These are phyloP conservation scores for Arthrobotrys iridis DNA, from an alignment of 2,329 filamentous ascomycete species.

Conservation along the genomic window DNA sequence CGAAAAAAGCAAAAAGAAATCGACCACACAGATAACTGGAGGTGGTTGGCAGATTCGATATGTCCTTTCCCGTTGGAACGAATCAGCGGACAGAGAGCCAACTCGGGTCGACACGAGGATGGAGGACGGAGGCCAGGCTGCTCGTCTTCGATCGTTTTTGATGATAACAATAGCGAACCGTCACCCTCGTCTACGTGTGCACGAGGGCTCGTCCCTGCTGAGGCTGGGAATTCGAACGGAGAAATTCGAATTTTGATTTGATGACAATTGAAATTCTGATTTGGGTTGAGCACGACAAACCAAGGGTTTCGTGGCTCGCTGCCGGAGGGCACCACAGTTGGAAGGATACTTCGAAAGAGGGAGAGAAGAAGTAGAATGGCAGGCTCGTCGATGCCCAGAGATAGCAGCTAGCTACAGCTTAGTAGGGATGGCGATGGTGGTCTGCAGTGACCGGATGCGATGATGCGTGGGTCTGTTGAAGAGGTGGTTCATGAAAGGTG, in stretches of 20 bases:
- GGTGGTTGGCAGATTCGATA: slow-evolving; percentile 41
- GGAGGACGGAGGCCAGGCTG: not conserved
- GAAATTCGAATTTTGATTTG: slow-evolving; percentile 32
- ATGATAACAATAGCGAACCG: slow-evolving; percentile 4
- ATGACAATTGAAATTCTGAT: slow-evolving; percentile 22
- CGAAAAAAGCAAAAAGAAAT: slow-evolving; percentile 37
- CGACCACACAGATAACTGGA: slow-evolving; percentile 24
- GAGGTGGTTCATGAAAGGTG: slow-evolving; percentile 20
- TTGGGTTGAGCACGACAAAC: slow-evolving; percentile 21
- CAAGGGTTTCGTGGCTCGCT: slow-evolving; percentile 5
- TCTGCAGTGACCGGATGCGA: not conserved
- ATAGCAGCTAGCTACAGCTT: too few relatives aligned
- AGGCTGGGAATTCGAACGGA: slow-evolving; percentile 38
- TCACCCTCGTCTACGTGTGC: not conserved
- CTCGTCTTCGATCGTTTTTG: not conserved
- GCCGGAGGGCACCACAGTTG: not conserved
- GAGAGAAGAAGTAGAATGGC: not conserved
- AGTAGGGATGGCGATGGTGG: not conserved
- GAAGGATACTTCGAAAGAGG: not conserved
- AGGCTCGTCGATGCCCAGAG: not conserved
- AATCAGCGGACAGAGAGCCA: not conserved
- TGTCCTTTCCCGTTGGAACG: slow-evolving; percentile 27
- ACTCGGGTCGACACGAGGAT: slow-evolving; percentile 8
- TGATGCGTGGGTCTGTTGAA: slow-evolving; percentile 1
- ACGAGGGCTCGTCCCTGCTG: slow-evolving; percentile 24